phyloP scores from a whole-genome alignment of 2,329 filamentous ascomycete species.

The Scytalidium sp. region DNA sequence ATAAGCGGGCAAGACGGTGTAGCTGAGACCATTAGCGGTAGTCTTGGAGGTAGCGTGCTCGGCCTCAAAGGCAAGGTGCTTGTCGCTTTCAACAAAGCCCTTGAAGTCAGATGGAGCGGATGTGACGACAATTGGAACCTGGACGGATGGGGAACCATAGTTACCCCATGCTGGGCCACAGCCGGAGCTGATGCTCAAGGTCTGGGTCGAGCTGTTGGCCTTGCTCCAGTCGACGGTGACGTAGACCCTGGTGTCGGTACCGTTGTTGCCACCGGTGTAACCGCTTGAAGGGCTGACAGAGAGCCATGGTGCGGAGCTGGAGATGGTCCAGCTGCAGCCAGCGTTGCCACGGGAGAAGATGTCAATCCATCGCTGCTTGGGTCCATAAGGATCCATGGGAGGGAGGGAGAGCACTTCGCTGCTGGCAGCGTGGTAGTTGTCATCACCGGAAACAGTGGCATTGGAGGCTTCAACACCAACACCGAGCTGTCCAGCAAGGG shows the following conservation, averaged over 20 bases:
- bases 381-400: slow-evolving; percentile 56
- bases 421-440: slow-evolving; percentile 57
- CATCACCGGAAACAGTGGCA: slow-evolving; percentile 65
- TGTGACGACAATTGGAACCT: slow-evolving; percentile 52
- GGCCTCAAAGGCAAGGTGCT: slow-evolving; percentile 53
- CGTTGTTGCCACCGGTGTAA: slow-evolving; percentile 42
- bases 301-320: slow-evolving; percentile 49
- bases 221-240: slow-evolving; percentile 55
- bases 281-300: slow-evolving; percentile 48
- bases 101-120: slow-evolving; percentile 47
- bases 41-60: slow-evolving; percentile 44
- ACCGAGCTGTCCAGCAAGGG: slow-evolving; percentile 60
- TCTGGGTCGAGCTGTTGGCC: slow-evolving; percentile 42
- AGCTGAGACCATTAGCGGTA: slow-evolving; percentile 34
- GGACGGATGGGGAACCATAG: slow-evolving; percentile 44
- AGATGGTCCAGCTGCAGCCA: slow-evolving; percentile 49
- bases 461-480: slow-evolving; percentile 64
- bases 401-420: slow-evolving; percentile 51
- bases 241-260: slow-evolving; percentile 48
- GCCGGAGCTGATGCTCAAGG: slow-evolving; percentile 48
- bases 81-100: slow-evolving; percentile 63
- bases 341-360: slow-evolving; percentile 56
- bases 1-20: slow-evolving; percentile 50
- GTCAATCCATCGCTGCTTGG: slow-evolving; percentile 56
- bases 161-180: slow-evolving; percentile 38